Evolutionary conservation across 1,139 yeast species (phyloP), one percentile per base, ranked within the genome.

Genomic region (Kodamaea suecica): DNA sequence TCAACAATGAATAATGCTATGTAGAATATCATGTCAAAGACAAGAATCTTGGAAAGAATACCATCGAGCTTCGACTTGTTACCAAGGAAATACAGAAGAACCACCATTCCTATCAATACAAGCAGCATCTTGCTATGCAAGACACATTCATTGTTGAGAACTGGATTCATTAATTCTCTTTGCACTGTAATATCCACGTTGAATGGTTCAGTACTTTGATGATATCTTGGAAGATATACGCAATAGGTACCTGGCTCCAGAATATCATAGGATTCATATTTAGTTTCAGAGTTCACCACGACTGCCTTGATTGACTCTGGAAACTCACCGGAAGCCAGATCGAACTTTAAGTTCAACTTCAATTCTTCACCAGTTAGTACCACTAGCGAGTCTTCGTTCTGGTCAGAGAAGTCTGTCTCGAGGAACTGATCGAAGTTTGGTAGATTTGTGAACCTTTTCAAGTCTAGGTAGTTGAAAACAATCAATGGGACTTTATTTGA

Each of bases 241-340:
- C 50, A 44, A 41, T 46, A 46, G 9, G 36, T 40, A 13, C 48
- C 48, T 8, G 37, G n/a, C n/a, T n/a, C n/a, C n/a, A n/a, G n/a
- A n/a, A n/a, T n/a, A n/a, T n/a, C n/a, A n/a, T n/a, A n/a, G n/a
- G n/a, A n/a, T n/a, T n/a, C n/a, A n/a, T n/a, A n/a, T n/a, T n/a
- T n/a, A n/a, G n/a, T n/a, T n/a, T n/a, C n/a, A n/a, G n/a, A n/a
- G n/a, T n/a, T n/a, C n/a, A n/a, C n/a, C n/a, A n/a, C n/a, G n/a
- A n/a, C n/a, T n/a, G n/a, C n/a, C n/a, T n/a, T n/a, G n/a, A n/a
- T n/a, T n/a, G n/a, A n/a, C n/a, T n/a, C n/a, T n/a, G n/a, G n/a
- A n/a, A n/a, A n/a, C n/a, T n/a, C n/a, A n/a, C n/a, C n/a, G n/a
- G n/a, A n/a, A n/a, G n/a, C n/a, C n/a, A n/a, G n/a, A 6, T 19